These are phyloP conservation scores for Russula emetica DNA, from an alignment of 768 basidiomycete genomes.

Conservation along the genomic window DNA sequence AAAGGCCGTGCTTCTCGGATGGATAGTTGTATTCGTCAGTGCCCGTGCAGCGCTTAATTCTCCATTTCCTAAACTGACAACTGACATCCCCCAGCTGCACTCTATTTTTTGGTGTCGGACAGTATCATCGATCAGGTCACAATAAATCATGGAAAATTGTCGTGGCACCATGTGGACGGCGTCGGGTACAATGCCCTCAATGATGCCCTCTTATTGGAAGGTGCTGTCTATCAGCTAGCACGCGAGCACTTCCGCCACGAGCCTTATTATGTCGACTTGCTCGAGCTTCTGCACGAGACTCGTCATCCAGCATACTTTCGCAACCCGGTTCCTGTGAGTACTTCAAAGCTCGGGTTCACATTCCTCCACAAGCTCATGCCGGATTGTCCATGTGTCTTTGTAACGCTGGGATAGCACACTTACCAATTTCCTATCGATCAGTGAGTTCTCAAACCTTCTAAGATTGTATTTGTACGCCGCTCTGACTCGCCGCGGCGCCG, in stretches of 20 bases:
- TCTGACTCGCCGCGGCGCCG: neutral
- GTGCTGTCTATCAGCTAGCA: slow-evolving; percentile 85
- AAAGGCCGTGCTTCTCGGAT: slow-evolving; percentile 83
- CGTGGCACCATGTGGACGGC: slow-evolving; percentile 75
- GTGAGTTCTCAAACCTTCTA: slow-evolving; percentile 38
- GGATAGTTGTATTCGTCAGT: slow-evolving; percentile 92
- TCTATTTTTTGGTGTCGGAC: slow-evolving; percentile 95
- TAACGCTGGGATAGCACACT: slow-evolving; percentile 1
- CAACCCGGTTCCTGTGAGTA: slow-evolving; percentile 16
- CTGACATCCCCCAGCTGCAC: slow-evolving; percentile 64
- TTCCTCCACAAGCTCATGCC: neutral
- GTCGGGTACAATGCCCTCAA: slow-evolving; percentile 89
- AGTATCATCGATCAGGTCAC: slow-evolving; percentile 96
- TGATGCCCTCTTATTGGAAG: slow-evolving; percentile 94
- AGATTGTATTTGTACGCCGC: neutral
- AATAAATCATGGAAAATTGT: slow-evolving; percentile 88
- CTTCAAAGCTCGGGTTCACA: neutral
- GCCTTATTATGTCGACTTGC: slow-evolving; percentile 78
- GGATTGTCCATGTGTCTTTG: neutral
- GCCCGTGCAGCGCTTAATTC: slow-evolving; percentile 34
- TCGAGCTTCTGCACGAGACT: slow-evolving; percentile 90
- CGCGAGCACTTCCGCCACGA: slow-evolving; percentile 80
- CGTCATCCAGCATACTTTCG: slow-evolving; percentile 29
- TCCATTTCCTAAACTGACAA: neutral
- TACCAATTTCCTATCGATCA: slow-evolving; percentile 83